Percentiles rank a stretch among this genome's conserved stretches.
phyloP scores from a whole-genome alignment of 805 yeast species.

The Komagataella populi region DNA sequence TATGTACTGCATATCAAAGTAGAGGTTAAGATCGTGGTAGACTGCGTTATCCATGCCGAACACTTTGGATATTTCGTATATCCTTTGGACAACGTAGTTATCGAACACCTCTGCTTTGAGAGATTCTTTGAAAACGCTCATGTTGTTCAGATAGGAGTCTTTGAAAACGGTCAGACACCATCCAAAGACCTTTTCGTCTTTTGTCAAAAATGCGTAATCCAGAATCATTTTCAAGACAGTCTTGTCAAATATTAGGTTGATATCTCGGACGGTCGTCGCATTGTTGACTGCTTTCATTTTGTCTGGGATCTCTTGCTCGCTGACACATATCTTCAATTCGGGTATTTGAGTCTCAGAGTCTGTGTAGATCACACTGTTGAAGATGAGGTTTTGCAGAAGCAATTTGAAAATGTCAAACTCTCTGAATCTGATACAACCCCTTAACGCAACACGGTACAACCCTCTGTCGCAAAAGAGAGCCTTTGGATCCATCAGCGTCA shows the following conservation, averaged over 20 bases:
- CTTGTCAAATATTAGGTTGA: background rate
- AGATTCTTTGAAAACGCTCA: background rate
- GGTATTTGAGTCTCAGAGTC: background rate
- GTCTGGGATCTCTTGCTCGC: background rate
- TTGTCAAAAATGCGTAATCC: background rate
- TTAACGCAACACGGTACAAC: background rate
- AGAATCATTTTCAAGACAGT: background rate
- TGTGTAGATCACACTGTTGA: background rate
- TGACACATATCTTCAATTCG: background rate
- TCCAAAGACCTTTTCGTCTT: background rate
- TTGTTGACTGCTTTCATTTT: background rate
- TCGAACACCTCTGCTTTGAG: background rate
- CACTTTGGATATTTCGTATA: background rate
- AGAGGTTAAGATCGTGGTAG: background rate
- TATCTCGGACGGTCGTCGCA: background rate
- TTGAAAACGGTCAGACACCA: background rate
- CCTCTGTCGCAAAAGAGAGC: background rate
- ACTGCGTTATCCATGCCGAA: background rate
- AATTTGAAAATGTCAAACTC: background rate
- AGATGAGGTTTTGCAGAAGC: background rate
- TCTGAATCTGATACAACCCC: slow-evolving; percentile 1
- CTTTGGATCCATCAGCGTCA: background rate
- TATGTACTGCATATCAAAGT: background rate
- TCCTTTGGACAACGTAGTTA: background rate
- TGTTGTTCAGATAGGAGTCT: background rate